Conservation (phyloP, 352 stramenopile genomes). For the Elongisporangium senticosum region DNA sequence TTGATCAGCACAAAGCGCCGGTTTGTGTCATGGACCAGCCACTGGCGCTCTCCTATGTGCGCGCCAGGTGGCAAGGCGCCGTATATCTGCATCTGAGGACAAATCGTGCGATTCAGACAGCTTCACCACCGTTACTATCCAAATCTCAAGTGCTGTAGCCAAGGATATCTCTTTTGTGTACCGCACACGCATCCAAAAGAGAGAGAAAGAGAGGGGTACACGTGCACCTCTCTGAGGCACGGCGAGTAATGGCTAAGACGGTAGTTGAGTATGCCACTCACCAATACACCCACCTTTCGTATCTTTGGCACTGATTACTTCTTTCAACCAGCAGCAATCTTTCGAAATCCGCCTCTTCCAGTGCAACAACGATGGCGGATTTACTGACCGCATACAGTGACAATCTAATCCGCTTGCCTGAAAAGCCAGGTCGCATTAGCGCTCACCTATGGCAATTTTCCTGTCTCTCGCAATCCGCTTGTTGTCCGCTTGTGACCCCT, state of each 20-base stretch:
- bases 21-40: not conserved
- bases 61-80: not conserved
- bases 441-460: not conserved
- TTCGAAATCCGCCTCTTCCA: not conserved
- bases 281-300: not conserved
- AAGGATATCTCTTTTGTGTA: not conserved
- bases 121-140: not conserved
- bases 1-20: not conserved
- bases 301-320: not conserved
- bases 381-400: not conserved
- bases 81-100: not conserved
- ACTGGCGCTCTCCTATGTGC: not conserved
- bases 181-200: not conserved
- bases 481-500: not conserved
- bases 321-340: not conserved
- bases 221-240: not conserved
- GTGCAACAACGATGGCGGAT: not conserved
- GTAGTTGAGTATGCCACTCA: not conserved
- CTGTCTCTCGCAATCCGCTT: not conserved
- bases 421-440: not conserved
- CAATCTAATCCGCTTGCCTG: not conserved
- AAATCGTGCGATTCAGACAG: not conserved
- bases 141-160: not conserved
- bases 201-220: not conserved
- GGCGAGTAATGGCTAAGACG: not conserved